phyloP scores from a whole-genome alignment of 2,329 filamentous ascomycete species.

The Lachnellula arida region DNA sequence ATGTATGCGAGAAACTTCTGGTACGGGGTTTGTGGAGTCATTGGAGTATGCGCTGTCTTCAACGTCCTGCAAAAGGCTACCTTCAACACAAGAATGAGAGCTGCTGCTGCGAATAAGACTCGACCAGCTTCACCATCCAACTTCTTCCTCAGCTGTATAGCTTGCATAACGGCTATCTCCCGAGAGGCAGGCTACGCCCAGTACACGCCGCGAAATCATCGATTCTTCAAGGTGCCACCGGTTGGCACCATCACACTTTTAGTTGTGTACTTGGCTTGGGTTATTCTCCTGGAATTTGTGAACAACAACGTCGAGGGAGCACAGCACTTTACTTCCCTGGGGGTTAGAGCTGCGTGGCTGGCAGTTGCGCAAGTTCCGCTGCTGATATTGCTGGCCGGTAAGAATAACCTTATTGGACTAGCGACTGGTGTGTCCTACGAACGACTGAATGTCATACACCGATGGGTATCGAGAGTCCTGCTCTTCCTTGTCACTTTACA shows the following conservation, averaged over 20 bases:
- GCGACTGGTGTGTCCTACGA: conserved; percentile 62
- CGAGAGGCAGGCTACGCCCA: conserved; percentile 34
- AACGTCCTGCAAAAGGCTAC: conserved; percentile 27
- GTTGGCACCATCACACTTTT: conserved; percentile 35
- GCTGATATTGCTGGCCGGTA: conserved; percentile 57
- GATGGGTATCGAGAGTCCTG: conserved; percentile 66
- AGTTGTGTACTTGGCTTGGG: conserved; percentile 34
- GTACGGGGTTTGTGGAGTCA: conserved; percentile 35
- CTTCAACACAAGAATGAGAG: conserved; percentile 30
- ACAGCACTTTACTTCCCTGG: conserved; percentile 32
- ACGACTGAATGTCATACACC: conserved; percentile 67
- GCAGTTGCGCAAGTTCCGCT: conserved; percentile 60
- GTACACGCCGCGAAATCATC: conserved; percentile 21
- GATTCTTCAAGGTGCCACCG: conserved; percentile 26
- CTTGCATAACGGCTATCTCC: conserved; percentile 31
- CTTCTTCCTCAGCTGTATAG: conserved; percentile 21
- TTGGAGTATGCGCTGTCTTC: conserved; percentile 31
- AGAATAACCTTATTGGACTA: conserved; percentile 54
- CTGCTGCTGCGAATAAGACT: conserved; percentile 30
- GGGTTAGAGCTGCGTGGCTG: conserved; percentile 63
- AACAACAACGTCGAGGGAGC: conserved; percentile 30
- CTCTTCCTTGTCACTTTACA: conserved; percentile 53
- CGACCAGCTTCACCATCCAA: conserved; percentile 31
- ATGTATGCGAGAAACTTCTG: conserved; percentile 36
- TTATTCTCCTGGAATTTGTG: conserved; percentile 37